Conservation (phyloP, 1,284 basidiomycete species). For the Coniophora puteana region DNA sequence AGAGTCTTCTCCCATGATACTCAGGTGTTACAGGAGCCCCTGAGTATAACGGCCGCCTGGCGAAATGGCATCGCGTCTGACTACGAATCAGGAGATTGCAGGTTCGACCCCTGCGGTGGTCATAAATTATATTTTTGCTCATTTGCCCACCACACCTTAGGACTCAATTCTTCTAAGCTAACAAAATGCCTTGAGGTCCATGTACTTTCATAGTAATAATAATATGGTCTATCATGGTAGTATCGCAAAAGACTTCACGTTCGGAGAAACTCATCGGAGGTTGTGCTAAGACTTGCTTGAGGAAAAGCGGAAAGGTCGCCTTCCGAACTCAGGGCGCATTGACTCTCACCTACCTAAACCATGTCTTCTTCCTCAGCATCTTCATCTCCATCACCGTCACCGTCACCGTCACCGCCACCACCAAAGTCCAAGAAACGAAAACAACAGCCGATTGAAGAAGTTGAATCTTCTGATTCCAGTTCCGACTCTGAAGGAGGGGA, state of each 20-base stretch:
- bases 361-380: neutral
- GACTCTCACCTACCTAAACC: neutral
- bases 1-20: no score
- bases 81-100: constrained; percentile 42
- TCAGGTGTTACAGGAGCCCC: no score
- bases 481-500: neutral
- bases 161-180: no score
- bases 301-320: no score
- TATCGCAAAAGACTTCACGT: no score
- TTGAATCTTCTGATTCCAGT: constrained; percentile 3
- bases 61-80: constrained; percentile 68
- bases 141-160: no score
- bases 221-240: no score
- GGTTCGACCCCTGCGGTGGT: constrained; percentile 27
- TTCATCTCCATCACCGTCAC: constrained; percentile 16
- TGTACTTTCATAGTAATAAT: no score
- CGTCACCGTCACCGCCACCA: constrained; percentile 12
- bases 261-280: no score
- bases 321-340: neutral
- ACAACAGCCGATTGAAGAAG: constrained; percentile 6
- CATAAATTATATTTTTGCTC: no score
- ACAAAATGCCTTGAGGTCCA: no score
- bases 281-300: no score
- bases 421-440: constrained; percentile 20
- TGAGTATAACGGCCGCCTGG: constrained; percentile 60